Conservation (phyloP, 2,329 filamentous ascomycete species). For the Polychaeton citri region DNA sequence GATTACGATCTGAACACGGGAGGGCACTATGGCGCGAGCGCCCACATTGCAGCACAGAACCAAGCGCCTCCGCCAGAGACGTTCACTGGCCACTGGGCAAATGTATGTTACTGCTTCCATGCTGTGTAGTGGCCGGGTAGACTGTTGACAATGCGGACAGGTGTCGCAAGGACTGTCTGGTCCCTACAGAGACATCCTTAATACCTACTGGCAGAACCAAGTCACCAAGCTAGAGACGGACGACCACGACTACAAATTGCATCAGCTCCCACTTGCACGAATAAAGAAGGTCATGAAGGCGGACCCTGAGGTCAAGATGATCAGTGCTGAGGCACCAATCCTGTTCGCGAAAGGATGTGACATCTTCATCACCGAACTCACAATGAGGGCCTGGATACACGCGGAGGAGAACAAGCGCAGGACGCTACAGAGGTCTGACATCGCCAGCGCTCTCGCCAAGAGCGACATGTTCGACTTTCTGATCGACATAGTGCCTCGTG, state of each 20-base stretch:
- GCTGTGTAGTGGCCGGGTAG: slow-evolving; percentile 4
- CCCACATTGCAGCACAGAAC: slow-evolving; percentile 70
- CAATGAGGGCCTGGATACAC: slow-evolving; percentile 99
- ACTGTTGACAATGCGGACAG: slow-evolving; percentile 32
- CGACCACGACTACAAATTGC: slow-evolving; percentile 95
- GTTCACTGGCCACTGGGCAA: slow-evolving; percentile 90
- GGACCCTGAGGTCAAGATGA: slow-evolving; percentile 99
- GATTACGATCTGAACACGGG: slow-evolving; percentile 33
- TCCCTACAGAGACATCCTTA: slow-evolving; percentile 90
- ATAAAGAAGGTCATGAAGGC: slow-evolving; percentile 99
- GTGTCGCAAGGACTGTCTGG: slow-evolving; percentile 90
- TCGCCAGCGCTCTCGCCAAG: slow-evolving; percentile 87
- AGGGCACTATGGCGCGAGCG: slow-evolving; percentile 35
- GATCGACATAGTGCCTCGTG: slow-evolving; percentile 94
- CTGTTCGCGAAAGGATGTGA: slow-evolving; percentile 97
- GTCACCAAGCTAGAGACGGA: slow-evolving; percentile 92
- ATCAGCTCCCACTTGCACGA: slow-evolving; percentile 88
- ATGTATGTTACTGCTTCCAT: slow-evolving; percentile 45
- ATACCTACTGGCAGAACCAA: slow-evolving; percentile 98
- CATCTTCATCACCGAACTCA: slow-evolving; percentile 90
- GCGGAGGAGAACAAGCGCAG: slow-evolving; percentile 97
- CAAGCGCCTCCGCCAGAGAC: slow-evolving; percentile 81
- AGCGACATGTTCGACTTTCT: slow-evolving; percentile 99
- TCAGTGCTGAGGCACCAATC: slow-evolving; percentile 93
- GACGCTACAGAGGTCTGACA: slow-evolving; percentile 89